Evolutionary conservation across 805 yeast genomes (phyloP), one percentile per base, ranked within the genome.

Genomic region (Yarrowia alimentaria): DNA sequence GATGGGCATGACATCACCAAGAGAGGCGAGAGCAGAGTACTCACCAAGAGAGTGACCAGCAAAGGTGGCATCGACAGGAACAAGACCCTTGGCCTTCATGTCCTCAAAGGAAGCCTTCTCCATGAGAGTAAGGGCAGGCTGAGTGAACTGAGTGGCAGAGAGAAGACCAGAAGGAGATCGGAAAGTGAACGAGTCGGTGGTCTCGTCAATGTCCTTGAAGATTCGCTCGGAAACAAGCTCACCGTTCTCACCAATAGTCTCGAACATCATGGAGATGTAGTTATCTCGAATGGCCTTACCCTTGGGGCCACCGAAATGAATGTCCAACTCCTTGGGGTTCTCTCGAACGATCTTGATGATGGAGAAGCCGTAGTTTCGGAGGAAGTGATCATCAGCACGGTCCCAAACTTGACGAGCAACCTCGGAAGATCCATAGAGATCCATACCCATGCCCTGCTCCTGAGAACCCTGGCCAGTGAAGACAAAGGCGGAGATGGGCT

Each of bases 381-480:
- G 76, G 75, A 94, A 93, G 71, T 94, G 99, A 54, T 70, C 68
- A 68, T 93, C 99, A 56, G 99, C 99, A 67, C 88, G 85, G 69
- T 93, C 98, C 99, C 99, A 93, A 56, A 93, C 97, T 57, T 79
- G 80, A 63, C 81, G 81, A 50, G 99, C 99, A 67, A 93, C 96
- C 22, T 80, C 89, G 45, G 96, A 85, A 32, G 85, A 77, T 58
- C 81, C 82, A 70, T 93, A 93, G 66, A 93, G 78, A 69, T 93
- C 99, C 99, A 93, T 93, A 77, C 99, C 99, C 99, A 93, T 93
- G 68, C 97, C 97, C 75, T 94, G 99, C 71, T 94, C 99, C 73
- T 93, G 99, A 55, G 99, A 91, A 69, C 99, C 99, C 77, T 93
- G 99, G 66, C 99, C 99, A 58, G 99, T 93, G 74, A 94, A 93